These are phyloP conservation scores for Leccinum solheimii DNA, from an alignment of 1,284 basidiomycete genomes.

Conservation along the genomic window DNA sequence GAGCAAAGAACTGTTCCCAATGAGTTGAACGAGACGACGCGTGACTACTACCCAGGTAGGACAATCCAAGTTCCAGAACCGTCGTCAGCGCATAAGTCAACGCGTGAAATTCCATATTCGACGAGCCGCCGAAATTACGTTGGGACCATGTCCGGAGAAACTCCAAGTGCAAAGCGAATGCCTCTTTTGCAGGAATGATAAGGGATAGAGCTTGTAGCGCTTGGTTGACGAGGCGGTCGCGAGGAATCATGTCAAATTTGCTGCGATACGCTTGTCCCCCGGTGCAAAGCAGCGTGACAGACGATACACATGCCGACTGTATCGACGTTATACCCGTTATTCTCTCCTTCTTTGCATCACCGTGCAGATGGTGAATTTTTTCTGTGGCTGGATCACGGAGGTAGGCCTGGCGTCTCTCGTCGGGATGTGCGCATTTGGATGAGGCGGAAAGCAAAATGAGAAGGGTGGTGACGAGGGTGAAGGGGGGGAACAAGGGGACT, in stretches of 20 bases:
- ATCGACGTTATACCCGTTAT: constrained; percentile 40
- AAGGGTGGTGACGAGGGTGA: too few species aligned
- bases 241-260: constrained; percentile 51
- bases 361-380: too few species aligned
- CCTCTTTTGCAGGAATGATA: constrained; percentile 53
- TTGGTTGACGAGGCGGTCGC: constrained; percentile 54
- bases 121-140: constrained; percentile 40
- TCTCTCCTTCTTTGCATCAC: constrained; percentile 7
- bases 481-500: too few species aligned
- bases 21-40: constrained; percentile 13
- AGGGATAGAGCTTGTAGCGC: constrained; percentile 63
- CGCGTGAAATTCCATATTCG: constrained; percentile 56
- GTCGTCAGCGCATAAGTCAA: constrained; percentile 52
- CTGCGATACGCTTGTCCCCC: constrained; percentile 49
- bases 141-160: constrained; percentile 61
- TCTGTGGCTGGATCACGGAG: too few species aligned
- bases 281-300: constrained; percentile 47
- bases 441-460: too few species aligned
- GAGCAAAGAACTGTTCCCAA: constrained; percentile 32
- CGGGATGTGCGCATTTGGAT: too few species aligned
- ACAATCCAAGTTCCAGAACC: constrained; percentile 46
- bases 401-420: too few species aligned
- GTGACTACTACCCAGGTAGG: constrained; percentile 9
- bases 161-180: constrained; percentile 54
- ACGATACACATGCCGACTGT: constrained; percentile 44